Evolutionary conservation across 129 eudicot genomes (phyloP), one percentile per base, ranked within the genome.

Genomic region (Flaveria brownii): DNA sequence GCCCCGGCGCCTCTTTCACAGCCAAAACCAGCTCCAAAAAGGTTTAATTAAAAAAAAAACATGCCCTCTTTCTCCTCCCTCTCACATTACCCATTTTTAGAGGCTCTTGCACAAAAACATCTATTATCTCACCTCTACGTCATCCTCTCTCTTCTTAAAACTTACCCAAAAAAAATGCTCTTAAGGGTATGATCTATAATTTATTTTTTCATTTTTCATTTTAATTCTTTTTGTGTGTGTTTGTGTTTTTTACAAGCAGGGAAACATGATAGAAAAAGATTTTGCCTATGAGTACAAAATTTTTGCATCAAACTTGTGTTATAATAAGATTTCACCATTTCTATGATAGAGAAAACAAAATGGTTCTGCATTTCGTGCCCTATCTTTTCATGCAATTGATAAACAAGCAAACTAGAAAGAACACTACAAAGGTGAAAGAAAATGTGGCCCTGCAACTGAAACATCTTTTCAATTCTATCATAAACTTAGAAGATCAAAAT

Each of bases 381-480:
- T 26, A 25, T 68, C 60, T 41, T 69, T 77, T 42, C 61, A 69
- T 77, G 81, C 76, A 55, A 68, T 23, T 49, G 41, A 23, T 61
- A 60, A 63, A 72, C 71, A 79, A 72, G 65, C 49, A 67, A 49
- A 71, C 33, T 30, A 7, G 20, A 23, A 46, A 10, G 23, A 78
- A 46, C 61, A 71, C 64, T 39, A 71, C 42, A 78, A 71, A 50
- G 28, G 45, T 78, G 65, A 78, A 71, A 46, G 42, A 71, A 77
- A 33, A 61, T 60, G 72, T 78, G 61, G 14, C 70, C 69, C 43
- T 49, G 25, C 55, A 2, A 42, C 41, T 68, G 45, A 22, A 69
- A 56, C 11, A 69, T 57, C 41, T 26, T 60, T 60, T 70, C 50
- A 45, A 45, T 8, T 45, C 49, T 57, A 23, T 77, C 46, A 30